Evolutionary conservation across 192 early-diverging fungal species (phyloP).

Genomic region (Coemansia reversa): DNA sequence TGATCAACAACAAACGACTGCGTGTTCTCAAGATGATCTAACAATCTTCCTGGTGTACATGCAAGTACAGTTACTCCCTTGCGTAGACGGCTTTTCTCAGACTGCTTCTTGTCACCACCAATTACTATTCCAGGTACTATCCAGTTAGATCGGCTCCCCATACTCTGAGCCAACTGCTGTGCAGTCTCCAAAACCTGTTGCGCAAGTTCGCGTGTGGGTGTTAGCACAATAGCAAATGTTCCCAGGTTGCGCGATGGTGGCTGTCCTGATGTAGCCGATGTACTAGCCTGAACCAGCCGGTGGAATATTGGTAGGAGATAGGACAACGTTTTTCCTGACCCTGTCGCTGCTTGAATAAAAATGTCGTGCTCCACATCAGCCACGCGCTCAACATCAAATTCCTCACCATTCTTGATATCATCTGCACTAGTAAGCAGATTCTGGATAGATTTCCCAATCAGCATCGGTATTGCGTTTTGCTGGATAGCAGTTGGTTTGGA

Average conservation of each 20-base stretch:
- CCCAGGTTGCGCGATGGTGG: conserved; percentile 71
- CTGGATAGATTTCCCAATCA: conserved; percentile 53
- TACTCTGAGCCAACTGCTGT: conserved; percentile 61
- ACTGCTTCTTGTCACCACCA: conserved; percentile 78
- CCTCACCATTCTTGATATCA: conserved; percentile 16
- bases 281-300: conserved; percentile 70
- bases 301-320: conserved; percentile 93
- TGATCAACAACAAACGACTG: conserved; percentile 79
- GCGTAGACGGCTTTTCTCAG: conserved; percentile 77
- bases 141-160: conserved; percentile 63
- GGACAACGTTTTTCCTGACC: conserved; percentile 96
- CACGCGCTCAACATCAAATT: conserved; percentile 48
- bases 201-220: conserved; percentile 97
- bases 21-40: conserved; percentile 84
- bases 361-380: conserved; percentile 66
- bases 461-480: conserved; percentile 73
- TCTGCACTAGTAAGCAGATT: conserved; percentile 3
- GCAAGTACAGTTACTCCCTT: conserved; percentile 90
- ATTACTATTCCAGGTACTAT: conserved; percentile 81
- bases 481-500: conserved; percentile 87
- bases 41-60: conserved; percentile 91
- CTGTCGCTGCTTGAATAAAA: conserved; percentile 93
- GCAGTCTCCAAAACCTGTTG: conserved; percentile 87
- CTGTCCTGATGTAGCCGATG: conserved; percentile 27
- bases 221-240: conserved; percentile 87